A percentile compares a stretch with the other conserved stretches of the same genome.
Conservation (phyloP, 108 stramenopile species). For the Nitzschia palea region DNA sequence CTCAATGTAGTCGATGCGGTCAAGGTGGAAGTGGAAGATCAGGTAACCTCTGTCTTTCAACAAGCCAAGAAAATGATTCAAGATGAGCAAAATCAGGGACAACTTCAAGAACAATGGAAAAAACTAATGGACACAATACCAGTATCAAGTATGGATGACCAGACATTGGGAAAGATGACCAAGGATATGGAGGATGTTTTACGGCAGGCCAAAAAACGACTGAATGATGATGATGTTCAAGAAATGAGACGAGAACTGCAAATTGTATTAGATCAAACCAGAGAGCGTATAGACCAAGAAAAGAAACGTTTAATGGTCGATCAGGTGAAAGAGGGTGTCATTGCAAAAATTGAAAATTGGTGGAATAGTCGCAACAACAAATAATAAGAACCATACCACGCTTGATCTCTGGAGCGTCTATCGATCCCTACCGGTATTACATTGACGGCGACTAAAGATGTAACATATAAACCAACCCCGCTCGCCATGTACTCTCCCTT, state of each 20-base stretch:
- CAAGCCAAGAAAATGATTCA: not conserved
- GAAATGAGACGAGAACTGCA: conserved; percentile 6
- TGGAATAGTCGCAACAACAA: not conserved
- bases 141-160: not conserved
- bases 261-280: not conserved
- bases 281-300: conserved; percentile 1
- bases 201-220: not conserved
- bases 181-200: conserved; percentile 6
- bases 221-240: conserved; percentile 4
- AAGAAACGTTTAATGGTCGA: conserved; percentile 1
- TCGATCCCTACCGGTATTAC: too few relatives aligned
- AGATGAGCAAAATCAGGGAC: conserved; percentile 7
- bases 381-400: too few relatives aligned
- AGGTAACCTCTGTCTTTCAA: not conserved
- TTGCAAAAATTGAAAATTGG: not conserved
- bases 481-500: too few relatives aligned
- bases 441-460: too few relatives aligned
- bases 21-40: conserved; percentile 7
- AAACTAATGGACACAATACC: not conserved
- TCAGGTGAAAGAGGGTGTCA: not conserved
- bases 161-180: not conserved
- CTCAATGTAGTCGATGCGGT: not conserved
- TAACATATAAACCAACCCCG: too few relatives aligned
- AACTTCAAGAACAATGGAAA: conserved; percentile 1
- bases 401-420: too few relatives aligned